Evolutionary conservation across 768 basidiomycete species (phyloP), one percentile per base, ranked within the genome.

Genomic region (Clavulina sp.): DNA sequence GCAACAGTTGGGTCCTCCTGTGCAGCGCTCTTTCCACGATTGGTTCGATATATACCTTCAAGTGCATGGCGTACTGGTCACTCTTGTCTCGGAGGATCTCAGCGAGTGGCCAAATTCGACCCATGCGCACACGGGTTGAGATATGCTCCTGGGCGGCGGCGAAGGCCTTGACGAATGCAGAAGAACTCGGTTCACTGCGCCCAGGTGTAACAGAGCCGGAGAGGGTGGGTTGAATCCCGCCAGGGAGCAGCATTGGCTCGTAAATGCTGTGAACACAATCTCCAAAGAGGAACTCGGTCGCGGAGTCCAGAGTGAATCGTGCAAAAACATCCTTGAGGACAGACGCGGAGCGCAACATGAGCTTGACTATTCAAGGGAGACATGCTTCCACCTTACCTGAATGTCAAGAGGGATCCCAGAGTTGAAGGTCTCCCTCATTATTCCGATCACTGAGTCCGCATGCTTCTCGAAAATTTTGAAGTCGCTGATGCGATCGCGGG

Each of bases 211-310:
- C 46, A 21, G 13, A 9, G 13, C 36, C 36, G 36, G 36, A 21
- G 36, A 38, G 36, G 36, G 36, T 13, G 36, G 21, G 36, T 38
- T 13, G 36, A 38, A 38, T 70, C 63, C 29, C 41, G 1, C 13
- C 26, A 31, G 51, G 53, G 4, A 9, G 4, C 3, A 74, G 75
- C 13, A 80, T 64, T 9, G 67, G 68, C 2, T 70, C 69, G 3
- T 67, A 36, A 4, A 81, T 72, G 52, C 68, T 71, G 52, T 78
- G 63, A 2, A 79, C 73, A 57, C 73, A 73, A 48, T 65, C 65
- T 2, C 78, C 78, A 50, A 81, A 80, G 32, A 82, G 69, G 58
- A 80, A 80, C 51, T 79, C 77, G 0, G 77, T 74, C 1, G 78
- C 77, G 2, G 76, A 70, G 63, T 82, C 80, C 23, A 81, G 70